A percentile compares a stretch with the other conserved stretches of the same genome.
phyloP scores from a whole-genome alignment of 768 basidiomycete genomes.

The Floccularia luteovirens region DNA sequence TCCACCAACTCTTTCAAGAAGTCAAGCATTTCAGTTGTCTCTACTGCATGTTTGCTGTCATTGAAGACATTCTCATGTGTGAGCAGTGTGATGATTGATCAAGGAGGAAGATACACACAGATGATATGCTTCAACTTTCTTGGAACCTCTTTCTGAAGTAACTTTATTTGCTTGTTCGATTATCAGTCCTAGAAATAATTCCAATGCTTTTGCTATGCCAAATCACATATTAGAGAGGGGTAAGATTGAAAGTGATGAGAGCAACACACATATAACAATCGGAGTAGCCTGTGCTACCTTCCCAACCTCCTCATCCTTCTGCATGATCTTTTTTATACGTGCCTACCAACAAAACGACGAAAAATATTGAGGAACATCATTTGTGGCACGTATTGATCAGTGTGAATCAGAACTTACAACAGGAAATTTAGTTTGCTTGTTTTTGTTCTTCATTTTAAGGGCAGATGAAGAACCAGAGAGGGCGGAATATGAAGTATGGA shows the following conservation, averaged over 20 bases:
- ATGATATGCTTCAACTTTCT: slow-evolving; percentile 90
- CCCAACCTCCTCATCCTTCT: slow-evolving; percentile 98
- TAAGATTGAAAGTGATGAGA: not conserved
- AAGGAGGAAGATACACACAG: slow-evolving; percentile 48
- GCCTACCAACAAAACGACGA: slow-evolving; percentile 42
- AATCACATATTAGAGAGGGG: not conserved
- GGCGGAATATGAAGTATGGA: too few relatives aligned
- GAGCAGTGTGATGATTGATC: not conserved
- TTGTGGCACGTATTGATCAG: not conserved
- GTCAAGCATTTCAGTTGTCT: slow-evolving; percentile 82
- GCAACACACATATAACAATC: slow-evolving; percentile 83
- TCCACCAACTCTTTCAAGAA: slow-evolving; percentile 92
- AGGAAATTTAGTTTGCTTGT: slow-evolving; percentile 87
- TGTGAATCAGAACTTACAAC: slow-evolving; percentile 48
- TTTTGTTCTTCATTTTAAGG: slow-evolving; percentile 76
- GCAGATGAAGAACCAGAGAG: too few relatives aligned
- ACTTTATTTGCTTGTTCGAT: slow-evolving; percentile 80
- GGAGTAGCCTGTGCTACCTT: slow-evolving; percentile 97
- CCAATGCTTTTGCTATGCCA: slow-evolving; percentile 80
- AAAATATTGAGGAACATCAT: not conserved
- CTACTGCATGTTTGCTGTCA: slow-evolving; percentile 84
- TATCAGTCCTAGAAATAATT: slow-evolving; percentile 82
- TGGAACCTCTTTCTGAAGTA: slow-evolving; percentile 68
- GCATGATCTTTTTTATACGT: slow-evolving; percentile 99
- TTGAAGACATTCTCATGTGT: not conserved